These are phyloP conservation scores for Malus asiatica DNA, from an alignment of 306 rosid species.

Conservation along the genomic window DNA sequence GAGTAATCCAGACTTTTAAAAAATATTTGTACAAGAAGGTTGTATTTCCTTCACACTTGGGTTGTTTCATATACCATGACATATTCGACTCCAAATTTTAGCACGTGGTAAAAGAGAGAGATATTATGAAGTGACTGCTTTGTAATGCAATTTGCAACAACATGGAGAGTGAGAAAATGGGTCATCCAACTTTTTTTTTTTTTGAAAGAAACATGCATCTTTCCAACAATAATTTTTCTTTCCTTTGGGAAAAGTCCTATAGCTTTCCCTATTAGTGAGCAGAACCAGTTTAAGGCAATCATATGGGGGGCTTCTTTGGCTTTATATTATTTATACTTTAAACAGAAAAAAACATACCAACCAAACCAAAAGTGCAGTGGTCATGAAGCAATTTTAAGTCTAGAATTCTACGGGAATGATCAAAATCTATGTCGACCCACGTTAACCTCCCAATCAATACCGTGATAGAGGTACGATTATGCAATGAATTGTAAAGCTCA, in stretches of 20 bases:
- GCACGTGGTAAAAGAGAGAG: neutral
- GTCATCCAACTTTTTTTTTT: neutral
- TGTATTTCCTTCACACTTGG: too few species aligned
- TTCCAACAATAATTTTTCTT: too few species aligned
- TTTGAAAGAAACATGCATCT: neutral
- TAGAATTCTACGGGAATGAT: neutral
- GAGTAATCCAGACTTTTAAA: too few species aligned
- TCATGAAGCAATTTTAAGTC: neutral
- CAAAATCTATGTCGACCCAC: neutral
- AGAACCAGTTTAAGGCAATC: neutral
- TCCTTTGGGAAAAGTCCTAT: too few species aligned
- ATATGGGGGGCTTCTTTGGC: neutral
- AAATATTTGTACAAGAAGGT: too few species aligned
- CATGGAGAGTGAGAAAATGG: neutral
- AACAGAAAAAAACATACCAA: neutral
- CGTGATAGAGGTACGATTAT: neutral
- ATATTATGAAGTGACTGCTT: neutral
- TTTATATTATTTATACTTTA: neutral
- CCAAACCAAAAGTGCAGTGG: neutral
- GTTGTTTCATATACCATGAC: neutral
- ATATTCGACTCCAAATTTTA: neutral
- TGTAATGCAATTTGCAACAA: neutral
- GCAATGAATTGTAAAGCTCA: neutral
- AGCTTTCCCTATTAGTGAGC: neutral
- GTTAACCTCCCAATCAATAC: neutral